A percentile compares a stretch with the other conserved stretches of the same genome.
These are phyloP conservation scores for Rhododendron vialii DNA, from an alignment of 148 eudicot genomes.

Conservation along the genomic window DNA sequence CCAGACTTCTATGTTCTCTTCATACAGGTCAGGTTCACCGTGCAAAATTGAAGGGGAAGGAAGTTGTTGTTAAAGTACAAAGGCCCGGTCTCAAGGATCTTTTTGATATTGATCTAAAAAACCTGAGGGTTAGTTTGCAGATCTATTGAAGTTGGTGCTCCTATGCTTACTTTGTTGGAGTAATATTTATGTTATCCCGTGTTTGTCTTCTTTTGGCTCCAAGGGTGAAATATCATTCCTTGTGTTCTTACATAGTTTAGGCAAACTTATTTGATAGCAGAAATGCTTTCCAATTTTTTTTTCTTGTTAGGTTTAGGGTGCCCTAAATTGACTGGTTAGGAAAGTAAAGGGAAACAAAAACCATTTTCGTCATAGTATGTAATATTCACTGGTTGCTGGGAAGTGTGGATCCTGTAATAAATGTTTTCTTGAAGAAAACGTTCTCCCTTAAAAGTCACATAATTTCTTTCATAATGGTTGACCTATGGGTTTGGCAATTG, in stretches of 20 bases:
- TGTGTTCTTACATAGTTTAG: not conserved
- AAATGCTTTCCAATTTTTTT: not conserved
- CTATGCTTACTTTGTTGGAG: constrained; percentile 1
- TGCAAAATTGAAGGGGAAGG: constrained; percentile 85
- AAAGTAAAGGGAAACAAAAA: not conserved
- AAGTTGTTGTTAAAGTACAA: constrained; percentile 92
- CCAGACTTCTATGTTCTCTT: not conserved
- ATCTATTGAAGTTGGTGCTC: not conserved
- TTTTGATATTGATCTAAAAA: constrained; percentile 98
- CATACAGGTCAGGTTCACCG: constrained; percentile 98
- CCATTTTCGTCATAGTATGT: not conserved
- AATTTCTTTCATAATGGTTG: not conserved
- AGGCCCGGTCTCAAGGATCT: constrained; percentile 98
- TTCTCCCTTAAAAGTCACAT: not conserved
- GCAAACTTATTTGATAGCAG: not conserved
- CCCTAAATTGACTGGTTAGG: not conserved
- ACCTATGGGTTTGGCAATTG: not conserved
- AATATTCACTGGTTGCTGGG: not conserved
- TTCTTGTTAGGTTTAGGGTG: not conserved
- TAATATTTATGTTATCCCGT: not conserved
- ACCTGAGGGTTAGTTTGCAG: constrained; percentile 72
- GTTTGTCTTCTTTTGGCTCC: not conserved
- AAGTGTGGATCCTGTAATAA: not conserved
- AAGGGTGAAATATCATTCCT: not conserved
- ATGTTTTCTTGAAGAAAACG: not conserved